A percentile compares a stretch with the other conserved stretches of the same genome.
These are phyloP conservation scores for Eudorina sp. DNA, from an alignment of 139 green algal species.

Conservation along the genomic window DNA sequence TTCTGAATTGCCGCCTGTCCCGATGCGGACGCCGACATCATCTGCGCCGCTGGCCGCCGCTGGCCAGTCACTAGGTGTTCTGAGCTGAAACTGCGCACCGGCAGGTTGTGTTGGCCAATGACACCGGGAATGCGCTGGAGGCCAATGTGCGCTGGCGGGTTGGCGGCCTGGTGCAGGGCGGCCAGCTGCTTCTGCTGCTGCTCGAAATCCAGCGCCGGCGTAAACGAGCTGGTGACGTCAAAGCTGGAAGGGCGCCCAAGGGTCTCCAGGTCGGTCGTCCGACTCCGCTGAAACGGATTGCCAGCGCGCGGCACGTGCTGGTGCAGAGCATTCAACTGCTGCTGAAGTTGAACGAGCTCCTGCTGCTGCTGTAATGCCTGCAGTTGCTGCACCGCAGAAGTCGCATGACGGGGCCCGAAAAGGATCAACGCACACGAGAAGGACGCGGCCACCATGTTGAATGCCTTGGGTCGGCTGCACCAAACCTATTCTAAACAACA, in stretches of 20 bases:
- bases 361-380: slow-evolving; percentile 39
- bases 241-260: background rate
- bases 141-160: background rate
- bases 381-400: too few relatives aligned
- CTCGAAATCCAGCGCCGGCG: background rate
- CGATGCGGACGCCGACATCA: background rate
- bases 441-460: too few relatives aligned
- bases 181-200: slow-evolving; percentile 16
- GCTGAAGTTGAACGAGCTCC: slow-evolving; percentile 15
- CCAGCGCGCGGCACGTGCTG: background rate
- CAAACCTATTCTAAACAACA: background rate
- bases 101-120: slow-evolving; percentile 30
- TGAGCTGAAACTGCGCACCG: slow-evolving; percentile 45
- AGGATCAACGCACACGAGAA: too few relatives aligned
- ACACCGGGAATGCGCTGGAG: slow-evolving; percentile 14
- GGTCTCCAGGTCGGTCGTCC: slow-evolving; percentile 32
- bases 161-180: background rate
- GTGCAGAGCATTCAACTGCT: slow-evolving; percentile 10
- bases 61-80: slow-evolving; percentile 38
- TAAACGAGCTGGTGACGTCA: background rate
- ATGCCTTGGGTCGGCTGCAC: background rate
- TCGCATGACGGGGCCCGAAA: too few relatives aligned
- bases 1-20: too few relatives aligned
- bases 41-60: background rate
- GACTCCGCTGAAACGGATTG: slow-evolving; percentile 37